These are phyloP conservation scores for Escallonia rubra DNA, from an alignment of 129 eudicot genomes.

Conservation along the genomic window DNA sequence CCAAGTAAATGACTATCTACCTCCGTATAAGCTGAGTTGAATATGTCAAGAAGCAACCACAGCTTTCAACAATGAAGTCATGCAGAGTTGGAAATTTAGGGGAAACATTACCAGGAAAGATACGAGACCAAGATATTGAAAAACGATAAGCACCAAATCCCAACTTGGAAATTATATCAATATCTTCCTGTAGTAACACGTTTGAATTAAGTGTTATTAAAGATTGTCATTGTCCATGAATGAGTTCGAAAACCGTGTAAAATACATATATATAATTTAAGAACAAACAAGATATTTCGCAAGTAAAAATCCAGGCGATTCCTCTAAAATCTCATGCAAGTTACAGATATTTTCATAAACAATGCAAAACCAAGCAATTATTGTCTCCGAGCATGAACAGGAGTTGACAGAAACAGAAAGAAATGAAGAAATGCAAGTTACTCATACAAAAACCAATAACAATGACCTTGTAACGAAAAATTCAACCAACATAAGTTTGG, in stretches of 20 bases:
- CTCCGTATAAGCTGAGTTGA: too few species aligned
- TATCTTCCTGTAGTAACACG: slow-evolving; percentile 56
- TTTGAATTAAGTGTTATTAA: background rate
- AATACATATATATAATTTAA: background rate
- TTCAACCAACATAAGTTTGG: too few species aligned
- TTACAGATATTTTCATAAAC: background rate
- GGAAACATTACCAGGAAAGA: slow-evolving; percentile 55
- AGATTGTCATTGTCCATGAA: background rate
- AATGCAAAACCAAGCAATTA: background rate
- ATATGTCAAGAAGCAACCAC: too few species aligned
- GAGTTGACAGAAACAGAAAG: background rate
- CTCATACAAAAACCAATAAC: slow-evolving; percentile 1
- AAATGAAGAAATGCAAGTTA: slow-evolving; percentile 1
- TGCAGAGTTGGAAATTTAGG: background rate
- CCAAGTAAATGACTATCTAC: too few species aligned
- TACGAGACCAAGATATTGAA: slow-evolving; percentile 82
- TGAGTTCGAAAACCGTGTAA: background rate
- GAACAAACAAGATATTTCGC: background rate
- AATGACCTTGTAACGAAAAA: slow-evolving; percentile 75
- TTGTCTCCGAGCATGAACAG: background rate
- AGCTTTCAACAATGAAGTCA: background rate
- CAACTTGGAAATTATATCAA: slow-evolving; percentile 63
- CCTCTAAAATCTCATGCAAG: background rate
- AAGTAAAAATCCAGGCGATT: background rate
- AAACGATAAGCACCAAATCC: slow-evolving; percentile 72